Base-by-base conservation (phyloP, 2,329 filamentous ascomycete species). In the Raffaelea ambrosiae region DNA sequence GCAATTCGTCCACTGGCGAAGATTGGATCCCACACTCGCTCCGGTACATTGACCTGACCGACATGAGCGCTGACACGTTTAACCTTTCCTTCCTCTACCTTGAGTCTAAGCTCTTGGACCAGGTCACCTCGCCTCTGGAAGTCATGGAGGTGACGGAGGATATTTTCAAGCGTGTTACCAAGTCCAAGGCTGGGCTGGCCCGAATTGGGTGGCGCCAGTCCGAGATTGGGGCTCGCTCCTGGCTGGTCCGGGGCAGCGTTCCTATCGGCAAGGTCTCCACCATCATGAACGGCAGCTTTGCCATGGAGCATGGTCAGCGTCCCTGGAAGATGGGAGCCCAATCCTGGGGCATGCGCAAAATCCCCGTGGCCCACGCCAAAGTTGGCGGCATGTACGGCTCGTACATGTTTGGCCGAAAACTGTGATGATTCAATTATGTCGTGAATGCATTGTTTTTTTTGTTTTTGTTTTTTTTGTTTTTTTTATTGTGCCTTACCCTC, bases 311-410 rank as follows among this genome's bases (percentile, higher is more conserved):
- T 55, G 80, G 80, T 2, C 64, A 69, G 42, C 71, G 82, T 29
- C 67, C 70, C 58, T 93, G 87, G 87, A 93, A 93, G 70, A 85
- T 88, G 83, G 87, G 87, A 29, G 86, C 86, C 43, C 78, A 80
- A 57, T 86, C 81, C 68, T 91, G 87, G 87, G 87, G 87, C 35
- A 89, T 89, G 81, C 76, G 85, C 53, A 93, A 97, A 69, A 76
- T 97, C 39, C 94, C 91, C n/a, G 84, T 97, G 55, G 88, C 86
- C 22, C 80, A 82, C 59, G 88, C 90, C 46, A 91, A 97, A 64
- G 86, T 97, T 22, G 93, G 95, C 58, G 88, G 88, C 53, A 94
- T 95, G 61, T 96, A 97, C 61, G 93, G 93, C 20, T 76, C 70
- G 21, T 81, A 76, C 58, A 81, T 81, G 77, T 81, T 81, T 65